These are phyloP conservation scores for Cladosporium sp. DNA, from an alignment of 2,329 filamentous ascomycete genomes.

Conservation along the genomic window DNA sequence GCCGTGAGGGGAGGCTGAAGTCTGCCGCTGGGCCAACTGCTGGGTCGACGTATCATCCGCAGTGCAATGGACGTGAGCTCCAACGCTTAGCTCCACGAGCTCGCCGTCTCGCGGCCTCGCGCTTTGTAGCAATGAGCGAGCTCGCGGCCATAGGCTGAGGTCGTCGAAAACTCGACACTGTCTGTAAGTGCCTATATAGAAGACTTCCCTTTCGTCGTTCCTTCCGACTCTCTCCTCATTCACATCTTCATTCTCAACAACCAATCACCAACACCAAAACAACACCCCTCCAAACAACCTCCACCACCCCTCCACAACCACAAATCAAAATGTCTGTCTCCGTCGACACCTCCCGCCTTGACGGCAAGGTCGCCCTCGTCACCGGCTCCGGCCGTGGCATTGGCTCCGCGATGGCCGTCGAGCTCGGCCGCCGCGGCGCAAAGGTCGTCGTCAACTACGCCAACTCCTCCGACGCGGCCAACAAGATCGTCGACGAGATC, in stretches of 20 bases:
- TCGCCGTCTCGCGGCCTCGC: conserved; percentile 12
- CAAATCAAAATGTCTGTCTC: conserved; percentile 34
- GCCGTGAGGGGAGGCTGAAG: conserved; percentile 6
- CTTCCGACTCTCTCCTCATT: conserved; percentile 3
- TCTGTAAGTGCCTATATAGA: conserved; percentile 8
- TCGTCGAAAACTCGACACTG: background rate
- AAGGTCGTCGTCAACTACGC: conserved; percentile 66
- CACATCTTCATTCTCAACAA: conserved; percentile 5
- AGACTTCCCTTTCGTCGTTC: background rate
- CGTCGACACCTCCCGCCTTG: conserved; percentile 47
- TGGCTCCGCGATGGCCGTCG: conserved; percentile 61
- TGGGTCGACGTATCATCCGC: conserved; percentile 10
- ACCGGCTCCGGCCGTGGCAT: conserved; percentile 60
- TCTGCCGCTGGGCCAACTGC: background rate
- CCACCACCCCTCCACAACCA: conserved; percentile 16
- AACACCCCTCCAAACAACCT: conserved; percentile 8
- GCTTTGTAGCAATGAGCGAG: conserved; percentile 9
- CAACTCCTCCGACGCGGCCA: conserved; percentile 60
- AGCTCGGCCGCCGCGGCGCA: conserved; percentile 62
- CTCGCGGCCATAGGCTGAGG: background rate
- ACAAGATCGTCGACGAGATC: conserved; percentile 63
- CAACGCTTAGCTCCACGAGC: conserved; percentile 7
- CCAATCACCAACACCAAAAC: conserved; percentile 7
- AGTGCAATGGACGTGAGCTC: conserved; percentile 7
- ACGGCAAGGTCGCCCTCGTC: conserved; percentile 53